Conservation (phyloP, 495 filamentous ascomycete genomes). For the Aspergillus nanangensis region DNA sequence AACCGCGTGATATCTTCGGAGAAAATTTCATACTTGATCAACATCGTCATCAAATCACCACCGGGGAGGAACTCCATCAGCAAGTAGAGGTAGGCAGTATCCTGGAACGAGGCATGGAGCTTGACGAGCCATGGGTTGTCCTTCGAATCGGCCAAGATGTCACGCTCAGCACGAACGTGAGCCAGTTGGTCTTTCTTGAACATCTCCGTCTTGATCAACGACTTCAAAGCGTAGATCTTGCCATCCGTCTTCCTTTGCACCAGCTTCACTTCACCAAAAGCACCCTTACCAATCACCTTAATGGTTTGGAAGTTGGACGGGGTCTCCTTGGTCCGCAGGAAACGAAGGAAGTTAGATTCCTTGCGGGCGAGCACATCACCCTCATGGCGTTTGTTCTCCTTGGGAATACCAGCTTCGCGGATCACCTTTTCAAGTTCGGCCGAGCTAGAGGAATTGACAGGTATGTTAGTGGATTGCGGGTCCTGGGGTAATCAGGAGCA, state of each 20-base stretch:
- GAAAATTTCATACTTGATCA: slow-evolving; percentile 99
- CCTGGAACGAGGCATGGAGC: slow-evolving; percentile 96
- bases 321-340: slow-evolving; percentile 86
- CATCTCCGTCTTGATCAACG: slow-evolving; percentile 97
- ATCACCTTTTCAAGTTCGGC: slow-evolving; percentile 85
- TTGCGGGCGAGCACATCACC: slow-evolving; percentile 72
- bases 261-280: slow-evolving; percentile 96
- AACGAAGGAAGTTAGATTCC: slow-evolving; percentile 88
- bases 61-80: slow-evolving; percentile 99
- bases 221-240: slow-evolving; percentile 98
- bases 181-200: slow-evolving; percentile 99
- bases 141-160: slow-evolving; percentile 90
- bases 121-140: slow-evolving; percentile 99
- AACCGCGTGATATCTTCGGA: slow-evolving; percentile 97
- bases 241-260: slow-evolving; percentile 95
- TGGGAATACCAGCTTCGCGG: slow-evolving; percentile 64
- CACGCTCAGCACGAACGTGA: slow-evolving; percentile 96
- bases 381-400: slow-evolving; percentile 71
- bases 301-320: slow-evolving; percentile 91
- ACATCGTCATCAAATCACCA: slow-evolving; percentile 99
- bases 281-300: slow-evolving; percentile 98
- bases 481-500: not conserved
- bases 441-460: slow-evolving; percentile 50
- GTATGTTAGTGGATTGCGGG: not conserved
- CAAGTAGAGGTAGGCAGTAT: slow-evolving; percentile 92